A percentile compares a stretch with the other conserved stretches of the same genome.
Evolutionary conservation across 2,329 filamentous ascomycete genomes (phyloP).

Genomic region (Fusarium sulawesiense): DNA sequence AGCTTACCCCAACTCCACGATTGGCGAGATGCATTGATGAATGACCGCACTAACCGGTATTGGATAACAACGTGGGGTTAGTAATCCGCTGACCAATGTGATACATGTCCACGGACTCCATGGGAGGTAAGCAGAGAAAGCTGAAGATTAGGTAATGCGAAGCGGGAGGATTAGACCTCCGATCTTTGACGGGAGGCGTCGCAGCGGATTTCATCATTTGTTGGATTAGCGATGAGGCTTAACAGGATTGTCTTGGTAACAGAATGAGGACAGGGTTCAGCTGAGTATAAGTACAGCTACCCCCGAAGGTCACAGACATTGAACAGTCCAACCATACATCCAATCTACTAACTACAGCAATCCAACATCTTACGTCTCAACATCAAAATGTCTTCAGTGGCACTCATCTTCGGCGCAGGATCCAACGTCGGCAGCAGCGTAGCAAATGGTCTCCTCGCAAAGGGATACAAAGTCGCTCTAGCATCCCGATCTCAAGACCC

Average conservation of each 20-base stretch:
- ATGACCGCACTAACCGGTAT: background rate
- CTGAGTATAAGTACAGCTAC: background rate
- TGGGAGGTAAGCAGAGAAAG: background rate
- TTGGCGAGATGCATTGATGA: background rate
- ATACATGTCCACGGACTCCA: background rate
- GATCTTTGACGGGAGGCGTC: background rate
- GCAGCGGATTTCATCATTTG: background rate
- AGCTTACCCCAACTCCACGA: background rate
- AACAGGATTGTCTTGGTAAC: accelerated
- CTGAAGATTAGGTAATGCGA: background rate
- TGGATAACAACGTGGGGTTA: background rate
- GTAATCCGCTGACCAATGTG: constrained; percentile 9
- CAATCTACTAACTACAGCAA: background rate
- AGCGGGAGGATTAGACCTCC: background rate
- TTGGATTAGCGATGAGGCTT: background rate
- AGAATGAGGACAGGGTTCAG: background rate
- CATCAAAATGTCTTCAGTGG: background rate
- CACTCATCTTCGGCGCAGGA: constrained; percentile 23
- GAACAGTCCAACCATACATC: background rate
- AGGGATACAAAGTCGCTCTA: constrained; percentile 18
- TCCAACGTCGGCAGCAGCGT: constrained; percentile 19
- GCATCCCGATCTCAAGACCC: constrained; percentile 6
- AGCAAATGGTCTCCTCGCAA: constrained; percentile 8
- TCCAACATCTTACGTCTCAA: accelerated
- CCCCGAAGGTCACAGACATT: background rate